These are phyloP conservation scores for Ephemerocybe angulata DNA, from an alignment of 768 basidiomycete species.

Conservation along the genomic window DNA sequence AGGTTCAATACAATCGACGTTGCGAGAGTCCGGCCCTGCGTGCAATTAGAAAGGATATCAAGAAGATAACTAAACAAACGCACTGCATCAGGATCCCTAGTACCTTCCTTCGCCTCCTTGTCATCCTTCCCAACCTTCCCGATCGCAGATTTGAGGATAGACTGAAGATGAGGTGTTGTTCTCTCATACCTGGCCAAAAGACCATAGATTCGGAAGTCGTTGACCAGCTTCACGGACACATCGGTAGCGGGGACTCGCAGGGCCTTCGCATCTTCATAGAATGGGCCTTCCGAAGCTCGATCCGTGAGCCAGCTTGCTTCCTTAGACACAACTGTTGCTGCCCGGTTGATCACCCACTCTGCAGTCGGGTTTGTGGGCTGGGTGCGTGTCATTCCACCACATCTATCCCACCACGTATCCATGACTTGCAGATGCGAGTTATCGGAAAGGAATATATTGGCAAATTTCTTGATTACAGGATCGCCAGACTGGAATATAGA, in stretches of 20 bases:
- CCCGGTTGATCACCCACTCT: slow-evolving; percentile 7
- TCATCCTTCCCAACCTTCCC: slow-evolving; percentile 5
- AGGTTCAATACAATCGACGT: slow-evolving; percentile 17
- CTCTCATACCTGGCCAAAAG: slow-evolving; percentile 4
- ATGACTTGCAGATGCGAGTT: background rate
- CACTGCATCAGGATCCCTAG: background rate
- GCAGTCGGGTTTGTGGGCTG: no score
- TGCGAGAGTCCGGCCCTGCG: slow-evolving; percentile 14
- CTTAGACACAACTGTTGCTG: slow-evolving; percentile 1
- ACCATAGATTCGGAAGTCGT: slow-evolving; percentile 6
- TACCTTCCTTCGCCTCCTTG: background rate
- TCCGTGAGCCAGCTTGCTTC: slow-evolving; percentile 9
- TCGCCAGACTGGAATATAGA: slow-evolving; percentile 5
- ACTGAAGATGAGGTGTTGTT: slow-evolving; percentile 12
- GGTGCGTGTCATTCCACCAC: no score
- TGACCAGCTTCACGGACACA: slow-evolving; percentile 12
- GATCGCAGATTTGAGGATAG: slow-evolving; percentile 7
- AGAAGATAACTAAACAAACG: background rate
- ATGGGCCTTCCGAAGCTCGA: slow-evolving; percentile 6
- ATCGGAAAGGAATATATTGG: slow-evolving; percentile 6
- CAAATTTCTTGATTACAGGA: background rate
- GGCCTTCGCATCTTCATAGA: background rate
- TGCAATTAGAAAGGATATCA: background rate
- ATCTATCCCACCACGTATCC: no score
- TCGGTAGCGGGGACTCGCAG: slow-evolving; percentile 7